Conservation (phyloP, 192 early-diverging fungal genomes). For the Mortierella antarctica region DNA sequence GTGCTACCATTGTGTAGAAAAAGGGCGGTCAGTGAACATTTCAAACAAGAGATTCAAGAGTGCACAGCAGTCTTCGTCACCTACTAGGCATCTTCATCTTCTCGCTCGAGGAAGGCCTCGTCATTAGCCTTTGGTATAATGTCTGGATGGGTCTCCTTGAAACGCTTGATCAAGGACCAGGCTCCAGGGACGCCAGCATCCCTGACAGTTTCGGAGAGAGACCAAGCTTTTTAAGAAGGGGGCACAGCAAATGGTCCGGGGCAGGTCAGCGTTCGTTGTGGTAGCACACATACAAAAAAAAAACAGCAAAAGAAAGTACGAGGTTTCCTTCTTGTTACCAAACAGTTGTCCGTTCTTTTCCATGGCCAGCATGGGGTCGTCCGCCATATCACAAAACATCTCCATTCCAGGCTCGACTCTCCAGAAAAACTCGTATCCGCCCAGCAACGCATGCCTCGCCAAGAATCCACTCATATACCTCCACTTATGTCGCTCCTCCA, state of each 20-base stretch:
- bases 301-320: too few species aligned
- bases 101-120: conserved; percentile 22
- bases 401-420: conserved; percentile 71
- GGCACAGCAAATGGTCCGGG: too few species aligned
- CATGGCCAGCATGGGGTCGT: conserved; percentile 74
- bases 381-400: conserved; percentile 64
- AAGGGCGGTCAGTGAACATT: neutral
- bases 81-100: conserved; percentile 26
- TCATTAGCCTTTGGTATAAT: conserved; percentile 18
- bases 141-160: conserved; percentile 15
- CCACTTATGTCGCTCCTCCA: conserved; percentile 11
- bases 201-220: conserved; percentile 34
- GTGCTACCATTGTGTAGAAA: conserved; percentile 58
- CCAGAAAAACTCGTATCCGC: conserved; percentile 69
- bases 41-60: too few species aligned
- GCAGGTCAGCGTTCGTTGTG: too few species aligned
- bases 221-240: conserved; percentile 14
- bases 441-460: conserved; percentile 56
- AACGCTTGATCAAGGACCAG: conserved; percentile 44
- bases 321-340: too few species aligned
- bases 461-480: conserved; percentile 60
- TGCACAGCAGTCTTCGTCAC: too few species aligned
- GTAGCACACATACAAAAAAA: too few species aligned
- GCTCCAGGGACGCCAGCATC: conserved; percentile 59
- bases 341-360: conserved; percentile 59